phyloP scores from a whole-genome alignment of 2,329 filamentous ascomycete species.

The Mycosphaerella arachidis region DNA sequence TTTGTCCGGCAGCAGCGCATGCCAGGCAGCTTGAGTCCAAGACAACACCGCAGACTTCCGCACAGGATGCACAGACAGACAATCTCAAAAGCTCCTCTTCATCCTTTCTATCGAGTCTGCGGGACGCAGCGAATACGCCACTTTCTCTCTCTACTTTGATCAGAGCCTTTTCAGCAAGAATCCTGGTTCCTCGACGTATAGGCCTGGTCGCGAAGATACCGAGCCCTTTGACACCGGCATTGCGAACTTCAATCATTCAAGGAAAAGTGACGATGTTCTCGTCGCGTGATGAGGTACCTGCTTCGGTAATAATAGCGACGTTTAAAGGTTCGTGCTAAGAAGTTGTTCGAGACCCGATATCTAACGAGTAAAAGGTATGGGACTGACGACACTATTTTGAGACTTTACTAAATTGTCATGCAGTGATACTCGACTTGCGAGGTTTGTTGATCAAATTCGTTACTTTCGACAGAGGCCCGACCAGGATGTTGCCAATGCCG shows the following conservation, averaged over 20 bases:
- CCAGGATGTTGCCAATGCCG: too few relatives aligned
- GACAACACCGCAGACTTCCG: slow-evolving; percentile 8
- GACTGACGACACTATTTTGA: too few relatives aligned
- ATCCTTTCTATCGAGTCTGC: slow-evolving; percentile 21
- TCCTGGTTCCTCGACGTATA: slow-evolving; percentile 39
- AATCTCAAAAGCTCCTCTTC: slow-evolving; percentile 6
- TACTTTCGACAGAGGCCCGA: too few relatives aligned
- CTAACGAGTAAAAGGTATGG: too few relatives aligned
- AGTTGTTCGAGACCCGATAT: too few relatives aligned
- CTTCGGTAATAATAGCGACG: not conserved
- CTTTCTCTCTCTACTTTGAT: slow-evolving; percentile 27
- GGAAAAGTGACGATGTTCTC: not conserved
- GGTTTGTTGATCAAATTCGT: too few relatives aligned
- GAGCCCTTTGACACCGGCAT: slow-evolving; percentile 34
- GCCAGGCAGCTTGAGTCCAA: slow-evolving; percentile 13
- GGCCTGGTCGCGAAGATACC: slow-evolving; percentile 38
- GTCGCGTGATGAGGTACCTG: slow-evolving; percentile 5
- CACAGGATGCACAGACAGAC: slow-evolving; percentile 9
- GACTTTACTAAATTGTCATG: too few relatives aligned
- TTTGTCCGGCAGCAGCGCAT: slow-evolving; percentile 5
- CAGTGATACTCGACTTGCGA: too few relatives aligned
- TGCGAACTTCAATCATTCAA: slow-evolving; percentile 23
- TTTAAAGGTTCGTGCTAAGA: not conserved
- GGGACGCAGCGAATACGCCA: slow-evolving; percentile 21
- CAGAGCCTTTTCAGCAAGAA: slow-evolving; percentile 39